A percentile compares a stretch with the other conserved stretches of the same genome.
Conservation (phyloP, 2,329 filamentous ascomycete species). For the Whalleya microplaca region DNA sequence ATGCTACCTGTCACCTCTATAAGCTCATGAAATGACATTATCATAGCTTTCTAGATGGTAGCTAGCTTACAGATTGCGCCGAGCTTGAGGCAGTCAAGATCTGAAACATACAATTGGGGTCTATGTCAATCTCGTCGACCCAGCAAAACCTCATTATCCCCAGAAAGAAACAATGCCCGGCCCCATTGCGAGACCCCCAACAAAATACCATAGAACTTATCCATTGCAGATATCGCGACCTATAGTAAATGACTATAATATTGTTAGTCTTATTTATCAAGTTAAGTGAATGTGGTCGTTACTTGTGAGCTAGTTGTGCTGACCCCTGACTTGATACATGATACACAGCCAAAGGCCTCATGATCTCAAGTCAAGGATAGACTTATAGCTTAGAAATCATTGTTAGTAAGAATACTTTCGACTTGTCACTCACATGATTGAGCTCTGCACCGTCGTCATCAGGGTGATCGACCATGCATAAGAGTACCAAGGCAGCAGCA, state of each 20-base stretch:
- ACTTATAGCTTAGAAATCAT: not conserved
- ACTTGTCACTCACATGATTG: not conserved
- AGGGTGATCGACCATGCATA: not conserved
- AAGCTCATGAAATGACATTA: not conserved
- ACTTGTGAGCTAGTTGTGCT: not conserved
- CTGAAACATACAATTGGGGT: too few relatives aligned
- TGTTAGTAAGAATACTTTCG: not conserved
- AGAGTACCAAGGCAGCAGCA: not conserved
- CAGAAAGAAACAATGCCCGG: too few relatives aligned
- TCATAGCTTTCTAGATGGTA: not conserved
- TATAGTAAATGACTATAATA: too few relatives aligned
- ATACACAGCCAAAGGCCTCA: not conserved
- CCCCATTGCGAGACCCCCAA: too few relatives aligned
- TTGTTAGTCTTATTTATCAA: too few relatives aligned
- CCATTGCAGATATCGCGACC: too few relatives aligned
- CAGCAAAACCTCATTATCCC: too few relatives aligned
- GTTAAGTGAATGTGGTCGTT: not conserved
- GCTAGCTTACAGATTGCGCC: too few relatives aligned
- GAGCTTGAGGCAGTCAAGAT: too few relatives aligned
- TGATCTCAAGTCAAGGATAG: not conserved
- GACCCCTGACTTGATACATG: not conserved
- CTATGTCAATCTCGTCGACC: too few relatives aligned
- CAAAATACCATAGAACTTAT: too few relatives aligned
- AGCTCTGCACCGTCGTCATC: not conserved
- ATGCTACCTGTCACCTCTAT: not conserved